Evolutionary conservation across 257 asterid species (phyloP), one percentile per base, ranked within the genome.

Genomic region (Gynochthodes officinalis): DNA sequence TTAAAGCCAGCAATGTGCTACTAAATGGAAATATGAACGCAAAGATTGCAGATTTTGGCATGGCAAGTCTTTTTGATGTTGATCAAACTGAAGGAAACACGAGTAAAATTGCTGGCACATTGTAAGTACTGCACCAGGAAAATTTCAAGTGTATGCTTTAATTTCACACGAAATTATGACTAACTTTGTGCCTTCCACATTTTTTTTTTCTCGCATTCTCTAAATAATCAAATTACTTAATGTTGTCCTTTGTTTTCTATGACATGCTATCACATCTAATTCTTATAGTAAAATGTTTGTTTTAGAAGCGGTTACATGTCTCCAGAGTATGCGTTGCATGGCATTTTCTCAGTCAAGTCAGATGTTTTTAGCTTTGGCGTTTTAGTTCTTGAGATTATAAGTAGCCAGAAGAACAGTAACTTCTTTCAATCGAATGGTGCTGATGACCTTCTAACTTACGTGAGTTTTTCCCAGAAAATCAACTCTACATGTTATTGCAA

Each of bases 41-140:
- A 6, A 81, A 81, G n/a, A 74, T 74, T 57, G 69, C 82, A 49
- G 82, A 81, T 67, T 81, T 77, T 70, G 80, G 82, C 2, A 58
- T 74, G 73, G 82, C 82, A 32, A 57, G 69, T 7, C 40, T 73
- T 37, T 70, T 77, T 50, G 59, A 15, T 1, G 18, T 30, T 4
- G 79, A 81, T 32, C 69, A 81, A 64, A 68, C 39, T 27, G 72
- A 66, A 67, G 79, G 46, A 15, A 60, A 44, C n/a, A 81, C 77
- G 21, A 69, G 18, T 23, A 80, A 37, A 28, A 63, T 76, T 27
- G 81, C 46, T 2, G 81, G 77, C 35, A 76, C 81, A 21, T 73
- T 32, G 81, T 80, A 62, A 73, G 77, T n/a, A n/a, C n/a, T n/a
- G n/a, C n/a, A 3, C 2, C 49, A 14, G 2, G 12, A 1, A 16